Conservation (phyloP, 805 yeast genomes). For the Kodamaea neixiangensis region DNA sequence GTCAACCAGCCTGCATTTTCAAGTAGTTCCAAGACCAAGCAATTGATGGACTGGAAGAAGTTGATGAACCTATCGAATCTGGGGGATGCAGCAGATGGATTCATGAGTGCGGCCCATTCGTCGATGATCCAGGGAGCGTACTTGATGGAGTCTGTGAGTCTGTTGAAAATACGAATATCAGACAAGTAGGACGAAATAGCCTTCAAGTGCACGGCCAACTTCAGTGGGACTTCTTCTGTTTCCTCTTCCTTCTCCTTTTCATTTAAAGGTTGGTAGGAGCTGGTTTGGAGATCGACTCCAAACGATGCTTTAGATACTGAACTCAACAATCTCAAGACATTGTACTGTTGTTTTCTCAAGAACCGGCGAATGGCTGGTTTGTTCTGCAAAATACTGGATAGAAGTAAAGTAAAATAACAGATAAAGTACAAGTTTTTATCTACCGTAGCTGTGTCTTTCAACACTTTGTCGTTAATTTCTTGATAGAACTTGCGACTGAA, state of each 20-base stretch:
- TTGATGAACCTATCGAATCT: constrained; percentile 35
- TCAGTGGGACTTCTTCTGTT: constrained; percentile 13
- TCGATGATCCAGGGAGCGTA: constrained; percentile 48
- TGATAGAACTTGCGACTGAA: constrained; percentile 42
- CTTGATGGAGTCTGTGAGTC: constrained; percentile 42
- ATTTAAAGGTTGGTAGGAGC: constrained; percentile 17
- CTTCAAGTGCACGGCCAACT: constrained; percentile 38
- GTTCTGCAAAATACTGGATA: constrained; percentile 39
- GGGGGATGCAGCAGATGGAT: constrained; percentile 27
- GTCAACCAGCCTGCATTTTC: constrained; percentile 49
- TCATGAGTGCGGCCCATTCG: constrained; percentile 32
- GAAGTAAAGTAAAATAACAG: constrained; percentile 43
- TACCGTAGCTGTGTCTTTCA: constrained; percentile 33
- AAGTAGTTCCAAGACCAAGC: constrained; percentile 40
- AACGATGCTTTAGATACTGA: constrained; percentile 8
- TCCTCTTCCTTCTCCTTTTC: constrained; percentile 5
- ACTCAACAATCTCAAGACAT: constrained; percentile 19
- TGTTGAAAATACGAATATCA: constrained; percentile 43
- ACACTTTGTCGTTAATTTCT: constrained; percentile 42
- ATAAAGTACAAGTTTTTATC: constrained; percentile 44
- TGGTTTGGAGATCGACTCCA: constrained; percentile 18
- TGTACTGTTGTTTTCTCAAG: constrained; percentile 27
- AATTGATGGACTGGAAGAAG: constrained; percentile 41
- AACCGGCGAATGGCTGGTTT: constrained; percentile 34
- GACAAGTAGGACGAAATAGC: constrained; percentile 38